Base-by-base conservation (phyloP, 148 eudicot genomes). In the Chenopodium berlandieri region DNA sequence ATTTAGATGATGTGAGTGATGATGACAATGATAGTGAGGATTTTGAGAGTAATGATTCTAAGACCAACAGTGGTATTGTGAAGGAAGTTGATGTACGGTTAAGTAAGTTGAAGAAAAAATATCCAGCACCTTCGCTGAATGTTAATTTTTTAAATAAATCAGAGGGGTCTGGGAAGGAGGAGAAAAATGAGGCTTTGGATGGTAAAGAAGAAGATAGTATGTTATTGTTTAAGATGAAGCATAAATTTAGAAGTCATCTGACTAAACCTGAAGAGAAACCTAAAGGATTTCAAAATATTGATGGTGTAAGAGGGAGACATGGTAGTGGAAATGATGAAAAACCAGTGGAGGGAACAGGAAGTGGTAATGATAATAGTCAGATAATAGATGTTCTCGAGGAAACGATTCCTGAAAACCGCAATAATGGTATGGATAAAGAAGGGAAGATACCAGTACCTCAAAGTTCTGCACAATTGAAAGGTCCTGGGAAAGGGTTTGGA, bases 51-150 rank as follows among this genome's bases (percentile, higher is more conserved):
- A 80, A 81, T 50, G 22, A 19, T 81, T 68, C 88, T 81, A 63
- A 30, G 72, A 64, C 72, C 76, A 83, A 65, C 32, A 87, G 86
- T 81, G 93, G 80, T 22, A 86, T 92, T 76, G 89, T 85, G 47
- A 89, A 88, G 82, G 99, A 96, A 87, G 89, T 91, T 47, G 87
- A 84, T 85, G 80, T 78, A 4, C 67, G 89, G 66, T 78, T 94
- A 78, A 83, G 82, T 32, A 90, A 81, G 81, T 69, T 90, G 62
- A 52, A 84, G 62, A 78, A 78, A 76, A 88, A 77, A 20, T 54
- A 56, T 72, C 40, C 82, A 30, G 22, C 37, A 37, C 82, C 87
- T 6, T 64, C 48, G 79, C 27, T 85, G 22, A 80, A 87, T 62
- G 85, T 80, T 72, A 84, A 83, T 73, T 46, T 70, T 60, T 48